Evolutionary conservation across 164 flowering plant species (phyloP), one percentile per base, ranked within the genome.

Genomic region (Tetrastigma voinierianum): DNA sequence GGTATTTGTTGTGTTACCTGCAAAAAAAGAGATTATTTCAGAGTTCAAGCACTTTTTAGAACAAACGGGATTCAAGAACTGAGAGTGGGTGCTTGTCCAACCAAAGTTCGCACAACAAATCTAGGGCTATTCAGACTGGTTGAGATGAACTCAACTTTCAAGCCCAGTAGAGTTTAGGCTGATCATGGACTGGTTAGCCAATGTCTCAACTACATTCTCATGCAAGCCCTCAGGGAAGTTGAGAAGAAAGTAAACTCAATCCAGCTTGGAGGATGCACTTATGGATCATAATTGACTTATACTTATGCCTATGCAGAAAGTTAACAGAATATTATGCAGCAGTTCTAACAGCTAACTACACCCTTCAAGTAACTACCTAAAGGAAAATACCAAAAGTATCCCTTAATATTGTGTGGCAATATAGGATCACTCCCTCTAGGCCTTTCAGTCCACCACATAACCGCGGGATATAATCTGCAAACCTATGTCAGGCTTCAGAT

Each of bases 1-100:
- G 91, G 98, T 88, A 94, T 91, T 67, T 87, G 91, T 67, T 91
- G 98, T 20, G 98, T 84, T 46, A 88, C 67, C 96, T 93, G 88
- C 77, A 65, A 54, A n/a, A 65, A 54, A 62, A 63, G 52, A 47
- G 65, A 47, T 11, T 20, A 59, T 59, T 10, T 62, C 32, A 43
- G 43, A 23, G 4, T 60, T 46, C 51, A 11, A 13, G 48, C 47
- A 17, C 52, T 4, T 49, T 14, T 49, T 49, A 49, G 15, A 49
- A 17, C n/a, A 17, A 49, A 49, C 1, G 15, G n/a, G 52, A 14
- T 2, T n/a, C 16, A 12, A 11, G 52, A n/a, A 14, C 5, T 14
- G n/a, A 14, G n/a, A 49, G 16, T 49, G n/a, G 40, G 6, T 49
- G 52, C 52, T 49, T 5, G 52, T 14, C 14, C n/a, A n/a, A 49